Evolutionary conservation across 2,329 filamentous ascomycete genomes (phyloP), one percentile per base, ranked within the genome.

Genomic region (Phyllosticta citriasiana): DNA sequence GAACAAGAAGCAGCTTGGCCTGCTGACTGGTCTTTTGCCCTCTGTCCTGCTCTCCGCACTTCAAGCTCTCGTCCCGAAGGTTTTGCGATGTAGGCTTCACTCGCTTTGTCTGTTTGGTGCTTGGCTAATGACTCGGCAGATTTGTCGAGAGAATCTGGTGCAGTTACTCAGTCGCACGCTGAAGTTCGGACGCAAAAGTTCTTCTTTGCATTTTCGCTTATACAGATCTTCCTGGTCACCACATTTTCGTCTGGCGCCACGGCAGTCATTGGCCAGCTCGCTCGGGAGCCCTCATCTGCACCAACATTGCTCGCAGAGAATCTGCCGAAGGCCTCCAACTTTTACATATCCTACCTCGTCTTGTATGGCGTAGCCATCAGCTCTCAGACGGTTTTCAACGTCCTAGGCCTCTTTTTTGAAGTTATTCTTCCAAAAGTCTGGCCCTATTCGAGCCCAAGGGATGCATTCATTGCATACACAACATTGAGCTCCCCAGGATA

Each of bases 381-480:
- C 84, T 95, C 55, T 85, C 93, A 27, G 86, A 87, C 0, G 92
- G 93, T 24, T 79, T 95, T 57, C 97, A 97, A 72, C 80, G 97
- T 40, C 84, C 87, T 1, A 86, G 94, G 65, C 76, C 93, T 30
- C 94, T 90, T 73, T 79, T 97, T 70, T 87, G 96, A 65, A 92
- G 91, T 57, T 80, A 97, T 2, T 92, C 97, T 67, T 88, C 81
- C 59, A 2, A 33, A 53, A 1, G 52, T 62, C 40, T 57, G 55
- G 61, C 60, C 55, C 5, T 56, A 62, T 73, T 14, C 71, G 67
- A 22, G 77, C 0, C 78, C 77, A 22, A 73, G 78, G 25, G 76
- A 78, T 69, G 73, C 77, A 57, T 80, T 77, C 66, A 69, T 74
- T 27, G 75, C 74, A 7, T 76, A 76, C 57, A 73, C 73, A 27